Evolutionary conservation across 306 rosid genomes (phyloP), one percentile per base, ranked within the genome.

Genomic region (Vigna unguiculata): DNA sequence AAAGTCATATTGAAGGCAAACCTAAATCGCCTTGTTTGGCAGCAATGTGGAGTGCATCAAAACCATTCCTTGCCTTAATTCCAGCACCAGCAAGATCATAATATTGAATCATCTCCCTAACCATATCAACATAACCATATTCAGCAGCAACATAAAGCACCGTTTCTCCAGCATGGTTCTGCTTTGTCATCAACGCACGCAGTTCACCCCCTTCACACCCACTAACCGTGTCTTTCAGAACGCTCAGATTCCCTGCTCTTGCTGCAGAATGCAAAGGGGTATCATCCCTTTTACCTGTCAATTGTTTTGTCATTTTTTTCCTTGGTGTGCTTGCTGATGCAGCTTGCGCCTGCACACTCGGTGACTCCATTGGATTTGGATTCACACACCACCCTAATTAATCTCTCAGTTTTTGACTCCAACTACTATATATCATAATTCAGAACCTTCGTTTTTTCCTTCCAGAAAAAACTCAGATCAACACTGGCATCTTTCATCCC

Each of bases 31-130:
- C 99, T 79, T 92, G 99, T 83, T 96, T 96, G 49, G 98, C 95
- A 67, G 99, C 98, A 86, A 96, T 91, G 86, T 92, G 99, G 48
- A 96, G 95, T 52, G 97, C 99, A 81, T 96, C 99, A 61, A 92
- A 88, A 38, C 99, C 97, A 67, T 92, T 96, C 72, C 98, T 81
- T 0, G 99, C 98, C 75, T 91, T 96, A 63, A 85, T 89, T 81
- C 91, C 91, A 3, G 98, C 98, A 51, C 84, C 92, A 15, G 89
- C 83, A 38, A 92, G 93, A 84, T 91, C 91, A 77, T 91, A 92
- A 77, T 82, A 84, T 34, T 85, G 65, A 61, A 92, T 91, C 96
- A 96, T 78, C 86, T 89, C 98, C 80, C 87, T 88, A 5, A 92
- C 99, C 82, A 92, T 55, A 79, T 92, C 97, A n/a, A 83, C 87